Conservation (phyloP, 2,329 filamentous ascomycete species). For the Aspergillus sp. region DNA sequence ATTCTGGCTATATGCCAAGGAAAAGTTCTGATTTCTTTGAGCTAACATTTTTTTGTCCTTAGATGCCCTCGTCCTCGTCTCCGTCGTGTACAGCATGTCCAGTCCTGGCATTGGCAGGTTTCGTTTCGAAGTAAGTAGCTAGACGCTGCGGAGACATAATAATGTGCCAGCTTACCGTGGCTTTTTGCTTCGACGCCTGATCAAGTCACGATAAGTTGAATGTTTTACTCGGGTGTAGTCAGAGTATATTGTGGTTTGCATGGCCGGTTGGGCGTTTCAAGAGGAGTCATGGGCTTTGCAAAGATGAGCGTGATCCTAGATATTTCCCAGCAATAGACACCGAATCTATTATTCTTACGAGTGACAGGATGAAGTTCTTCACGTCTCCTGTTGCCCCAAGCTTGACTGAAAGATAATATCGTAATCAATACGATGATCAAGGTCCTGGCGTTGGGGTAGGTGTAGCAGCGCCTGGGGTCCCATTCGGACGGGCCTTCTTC, state of each 20-base stretch:
- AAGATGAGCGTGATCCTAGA: not conserved
- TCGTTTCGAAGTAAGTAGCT: not conserved
- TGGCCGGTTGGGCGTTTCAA: not conserved
- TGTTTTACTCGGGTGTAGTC: not conserved
- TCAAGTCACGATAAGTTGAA: not conserved
- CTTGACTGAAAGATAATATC: too few relatives aligned
- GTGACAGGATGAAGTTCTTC: not conserved
- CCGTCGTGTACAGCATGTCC: not conserved
- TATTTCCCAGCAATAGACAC: not conserved
- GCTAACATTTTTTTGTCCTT: not conserved
- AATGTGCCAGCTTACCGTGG: too few relatives aligned
- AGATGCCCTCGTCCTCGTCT: not conserved
- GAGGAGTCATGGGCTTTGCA: not conserved
- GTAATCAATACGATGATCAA: slow-evolving; percentile 9
- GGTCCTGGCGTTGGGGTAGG: slow-evolving; percentile 42
- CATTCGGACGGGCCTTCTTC: slow-evolving; percentile 54
- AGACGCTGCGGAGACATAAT: not conserved
- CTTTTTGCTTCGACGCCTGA: not conserved
- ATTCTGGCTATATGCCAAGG: not conserved
- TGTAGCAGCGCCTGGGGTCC: slow-evolving; percentile 45
- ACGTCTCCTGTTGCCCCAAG: too few relatives aligned
- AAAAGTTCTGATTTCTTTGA: not conserved
- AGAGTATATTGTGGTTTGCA: not conserved
- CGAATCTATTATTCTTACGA: not conserved
- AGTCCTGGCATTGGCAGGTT: not conserved